These are phyloP conservation scores for Endocladia muricata DNA, from an alignment of 31 red algal genomes.

Conservation along the genomic window DNA sequence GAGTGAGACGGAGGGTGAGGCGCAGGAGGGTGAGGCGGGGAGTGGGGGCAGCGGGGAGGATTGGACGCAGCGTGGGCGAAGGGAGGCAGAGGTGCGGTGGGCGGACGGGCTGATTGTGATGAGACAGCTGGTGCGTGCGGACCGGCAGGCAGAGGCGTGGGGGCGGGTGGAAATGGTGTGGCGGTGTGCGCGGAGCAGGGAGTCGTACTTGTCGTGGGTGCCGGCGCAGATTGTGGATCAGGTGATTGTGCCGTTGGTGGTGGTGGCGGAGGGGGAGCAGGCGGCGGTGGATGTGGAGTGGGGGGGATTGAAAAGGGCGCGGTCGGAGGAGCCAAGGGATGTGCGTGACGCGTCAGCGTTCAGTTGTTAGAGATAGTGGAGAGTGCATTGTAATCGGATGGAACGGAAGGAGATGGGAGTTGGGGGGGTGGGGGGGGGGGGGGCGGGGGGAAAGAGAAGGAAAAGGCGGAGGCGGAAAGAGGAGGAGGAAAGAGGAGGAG, in stretches of 20 bases:
- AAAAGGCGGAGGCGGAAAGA: no score
- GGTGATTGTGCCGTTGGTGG: not conserved
- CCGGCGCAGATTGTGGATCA: not conserved
- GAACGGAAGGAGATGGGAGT: no score
- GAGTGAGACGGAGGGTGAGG: not conserved
- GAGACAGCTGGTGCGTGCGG: not conserved
- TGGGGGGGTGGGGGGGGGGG: no score
- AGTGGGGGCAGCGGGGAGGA: not conserved
- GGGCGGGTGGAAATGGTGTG: not conserved
- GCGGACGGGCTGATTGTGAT: no score
- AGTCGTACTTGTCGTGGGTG: not conserved
- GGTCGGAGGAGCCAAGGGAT: no score
- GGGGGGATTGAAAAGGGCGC: no score
- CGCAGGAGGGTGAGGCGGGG: not conserved
- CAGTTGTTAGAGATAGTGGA: no score
- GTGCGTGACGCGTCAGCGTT: no score
- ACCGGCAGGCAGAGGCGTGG: constrained; percentile 6
- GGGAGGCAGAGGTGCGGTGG: not conserved
- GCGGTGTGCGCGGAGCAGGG: not conserved
- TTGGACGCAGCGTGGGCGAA: not conserved
- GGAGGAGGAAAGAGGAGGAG: no score
- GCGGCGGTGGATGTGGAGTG: constrained; percentile 6
- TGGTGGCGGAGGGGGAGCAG: not conserved
- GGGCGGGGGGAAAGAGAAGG: no score
- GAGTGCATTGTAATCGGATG: no score